Base-by-base conservation (phyloP, 2,329 filamentous ascomycete genomes). In the Samsoniella hepiali region DNA sequence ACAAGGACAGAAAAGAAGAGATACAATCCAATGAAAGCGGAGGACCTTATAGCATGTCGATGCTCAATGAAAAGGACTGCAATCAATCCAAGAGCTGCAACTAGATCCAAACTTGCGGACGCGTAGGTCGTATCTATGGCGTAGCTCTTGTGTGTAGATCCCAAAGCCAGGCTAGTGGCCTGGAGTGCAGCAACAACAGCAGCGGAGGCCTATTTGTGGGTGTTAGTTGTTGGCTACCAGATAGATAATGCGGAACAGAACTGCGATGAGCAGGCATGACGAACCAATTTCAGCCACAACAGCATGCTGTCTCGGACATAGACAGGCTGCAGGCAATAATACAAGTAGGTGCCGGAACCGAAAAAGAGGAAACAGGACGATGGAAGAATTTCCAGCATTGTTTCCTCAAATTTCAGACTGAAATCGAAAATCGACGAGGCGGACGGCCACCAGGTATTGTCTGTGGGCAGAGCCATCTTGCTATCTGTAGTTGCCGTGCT, bases 251-350 rank as follows among this genome's bases (percentile, higher is more conserved):
- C n/a, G n/a, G n/a, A n/a, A n/a, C n/a, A n/a, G n/a, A n/a, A n/a
- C n/a, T n/a, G n/a, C n/a, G n/a, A n/a, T n/a, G n/a, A n/a, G n/a
- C n/a, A n/a, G 6, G 36, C 9, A 38, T 10, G 36, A 38, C 9
- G 36, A 38, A 60, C 58, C 15, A 53, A 13, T 27, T 60, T 60
- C 1, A 53, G 5, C 58, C 58, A 60, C 31, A 60, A 47, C n/a
- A 60, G 38, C 15, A 6, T 3, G 17, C 58, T 44, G 22, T 36
- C 22, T 17, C 36, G 47, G 13, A 60, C 36, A 8, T n/a, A 38
- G 7, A 60, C 27, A 1, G 58, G 58, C 27, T 27, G 44, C 5
- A 17, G 47, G 13, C 36, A 36, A 6, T 60, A 60, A 27, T 60
- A 44, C 1, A 60, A 15, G 22, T 15, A 38, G 11, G 17, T 17